Evolutionary conservation across 2,329 filamentous ascomycete genomes (phyloP).

Genomic region (Talaromyces sp.): DNA sequence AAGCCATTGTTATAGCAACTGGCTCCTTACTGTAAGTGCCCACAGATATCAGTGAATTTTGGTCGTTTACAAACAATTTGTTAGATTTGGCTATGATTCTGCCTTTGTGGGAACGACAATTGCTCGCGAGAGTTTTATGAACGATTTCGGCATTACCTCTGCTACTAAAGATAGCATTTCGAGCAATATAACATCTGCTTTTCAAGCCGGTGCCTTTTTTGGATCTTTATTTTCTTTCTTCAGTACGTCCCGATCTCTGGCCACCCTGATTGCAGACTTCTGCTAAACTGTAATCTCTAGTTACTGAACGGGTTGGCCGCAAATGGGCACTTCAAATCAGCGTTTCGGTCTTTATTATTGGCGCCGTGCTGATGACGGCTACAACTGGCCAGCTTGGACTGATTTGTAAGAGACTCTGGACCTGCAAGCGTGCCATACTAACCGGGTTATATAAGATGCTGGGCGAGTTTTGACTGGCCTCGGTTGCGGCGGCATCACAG

Average conservation of each 20-base stretch:
- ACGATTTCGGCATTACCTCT: conserved; percentile 57
- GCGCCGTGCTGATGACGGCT: conserved; percentile 67
- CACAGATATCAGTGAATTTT: conserved; percentile 18
- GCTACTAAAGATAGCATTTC: conserved; percentile 54
- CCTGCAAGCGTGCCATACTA: background rate
- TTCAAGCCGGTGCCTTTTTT: conserved; percentile 80
- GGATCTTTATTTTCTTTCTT: conserved; percentile 66
- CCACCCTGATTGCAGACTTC: background rate
- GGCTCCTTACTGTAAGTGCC: conserved; percentile 33
- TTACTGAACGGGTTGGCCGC: conserved; percentile 54
- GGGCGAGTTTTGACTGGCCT: conserved; percentile 55
- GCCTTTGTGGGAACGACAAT: conserved; percentile 77
- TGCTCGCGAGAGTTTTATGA: conserved; percentile 61
- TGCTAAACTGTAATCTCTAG: conserved; percentile 39
- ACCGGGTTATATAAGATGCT: conserved; percentile 26
- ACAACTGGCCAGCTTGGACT: conserved; percentile 40
- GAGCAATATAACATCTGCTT: conserved; percentile 73
- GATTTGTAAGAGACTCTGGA: background rate
- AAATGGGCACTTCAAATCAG: conserved; percentile 60
- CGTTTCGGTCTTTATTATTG: conserved; percentile 60
- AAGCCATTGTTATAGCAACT: conserved; percentile 45
- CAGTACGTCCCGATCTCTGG: conserved; percentile 23
- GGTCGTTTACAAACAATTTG: background rate
- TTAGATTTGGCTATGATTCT: conserved; percentile 56
- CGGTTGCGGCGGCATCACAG: conserved; percentile 52